Percentiles rank a stretch among this genome's conserved stretches.
Evolutionary conservation across 768 basidiomycete genomes (phyloP).

Genomic region (Russula lepida): DNA sequence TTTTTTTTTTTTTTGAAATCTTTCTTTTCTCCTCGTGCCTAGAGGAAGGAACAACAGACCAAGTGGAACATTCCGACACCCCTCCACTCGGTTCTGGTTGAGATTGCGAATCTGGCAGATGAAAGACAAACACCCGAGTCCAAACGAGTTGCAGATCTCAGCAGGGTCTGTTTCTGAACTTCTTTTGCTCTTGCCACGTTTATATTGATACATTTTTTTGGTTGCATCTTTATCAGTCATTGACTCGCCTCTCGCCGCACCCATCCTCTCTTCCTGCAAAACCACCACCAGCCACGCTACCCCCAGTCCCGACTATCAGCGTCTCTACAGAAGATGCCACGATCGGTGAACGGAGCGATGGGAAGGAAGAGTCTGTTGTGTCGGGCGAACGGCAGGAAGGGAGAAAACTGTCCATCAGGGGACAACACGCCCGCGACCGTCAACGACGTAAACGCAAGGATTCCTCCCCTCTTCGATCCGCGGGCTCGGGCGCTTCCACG

Average conservation of each 20-base stretch:
- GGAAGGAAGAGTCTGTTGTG: background rate
- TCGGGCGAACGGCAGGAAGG: background rate
- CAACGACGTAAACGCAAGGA: constrained; percentile 6
- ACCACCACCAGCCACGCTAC: background rate
- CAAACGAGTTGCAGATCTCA: constrained; percentile 17
- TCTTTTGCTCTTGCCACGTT: constrained; percentile 1
- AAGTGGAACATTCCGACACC: constrained; percentile 13
- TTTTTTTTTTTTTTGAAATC: background rate
- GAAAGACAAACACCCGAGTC: constrained; percentile 6
- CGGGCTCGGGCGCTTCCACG: background rate
- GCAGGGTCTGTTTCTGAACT: constrained; percentile 17
- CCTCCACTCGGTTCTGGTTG: constrained; percentile 8
- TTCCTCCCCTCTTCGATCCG: background rate
- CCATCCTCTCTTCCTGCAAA: background rate
- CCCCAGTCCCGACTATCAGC: background rate
- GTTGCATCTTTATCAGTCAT: background rate
- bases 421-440: constrained; percentile 3
- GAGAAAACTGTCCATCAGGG: constrained; percentile 8
- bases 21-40: background rate
- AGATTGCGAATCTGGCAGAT: constrained; percentile 7
- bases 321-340: background rate
- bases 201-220: background rate
- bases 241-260: background rate
- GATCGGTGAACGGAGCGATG: background rate
- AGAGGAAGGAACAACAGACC: constrained; percentile 15